phyloP scores from a whole-genome alignment of 352 stramenopile species.

The Phytophthora foliorum region DNA sequence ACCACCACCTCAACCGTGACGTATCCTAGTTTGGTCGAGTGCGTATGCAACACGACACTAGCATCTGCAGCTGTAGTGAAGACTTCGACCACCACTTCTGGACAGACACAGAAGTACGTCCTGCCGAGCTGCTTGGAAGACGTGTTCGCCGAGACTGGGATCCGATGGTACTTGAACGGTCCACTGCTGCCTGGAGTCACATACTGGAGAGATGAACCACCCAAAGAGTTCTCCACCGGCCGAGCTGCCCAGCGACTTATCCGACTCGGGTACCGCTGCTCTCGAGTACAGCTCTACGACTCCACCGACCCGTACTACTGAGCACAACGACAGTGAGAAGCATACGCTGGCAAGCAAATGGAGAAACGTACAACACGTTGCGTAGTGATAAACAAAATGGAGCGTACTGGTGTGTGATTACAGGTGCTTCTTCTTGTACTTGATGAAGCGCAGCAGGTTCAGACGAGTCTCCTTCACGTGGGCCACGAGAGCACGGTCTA shows the following conservation, averaged over 20 bases:
- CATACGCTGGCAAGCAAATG: conserved; percentile 13
- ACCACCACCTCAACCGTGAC: conserved; percentile 34
- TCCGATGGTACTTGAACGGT: conserved; percentile 86
- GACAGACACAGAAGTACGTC: conserved; percentile 62
- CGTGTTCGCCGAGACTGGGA: conserved; percentile 82
- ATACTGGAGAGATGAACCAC: conserved; percentile 63
- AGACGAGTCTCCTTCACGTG: conserved; percentile 90
- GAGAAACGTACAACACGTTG: conserved; percentile 2
- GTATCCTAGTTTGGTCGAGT: conserved; percentile 78
- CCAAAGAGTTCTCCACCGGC: conserved; percentile 52
- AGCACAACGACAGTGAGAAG: conserved; percentile 6
- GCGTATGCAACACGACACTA: conserved; percentile 77
- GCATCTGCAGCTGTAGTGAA: conserved; percentile 66
- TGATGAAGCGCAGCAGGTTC: conserved; percentile 91
- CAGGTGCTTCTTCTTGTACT: conserved; percentile 93
- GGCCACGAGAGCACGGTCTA: conserved; percentile 82
- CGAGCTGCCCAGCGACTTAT: conserved; percentile 74
- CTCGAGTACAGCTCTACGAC: conserved; percentile 75
- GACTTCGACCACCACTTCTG: conserved; percentile 49
- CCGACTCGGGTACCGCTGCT: conserved; percentile 77
- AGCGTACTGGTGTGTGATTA: conserved; percentile 45
- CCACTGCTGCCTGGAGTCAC: conserved; percentile 59
- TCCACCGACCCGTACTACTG: conserved; percentile 58
- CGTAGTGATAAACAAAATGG: conserved; percentile 28
- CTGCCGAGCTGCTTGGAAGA: conserved; percentile 78